A percentile compares a stretch with the other conserved stretches of the same genome.
These are phyloP conservation scores for Podaxis carcinomalis DNA, from an alignment of 768 basidiomycete genomes.

Conservation along the genomic window DNA sequence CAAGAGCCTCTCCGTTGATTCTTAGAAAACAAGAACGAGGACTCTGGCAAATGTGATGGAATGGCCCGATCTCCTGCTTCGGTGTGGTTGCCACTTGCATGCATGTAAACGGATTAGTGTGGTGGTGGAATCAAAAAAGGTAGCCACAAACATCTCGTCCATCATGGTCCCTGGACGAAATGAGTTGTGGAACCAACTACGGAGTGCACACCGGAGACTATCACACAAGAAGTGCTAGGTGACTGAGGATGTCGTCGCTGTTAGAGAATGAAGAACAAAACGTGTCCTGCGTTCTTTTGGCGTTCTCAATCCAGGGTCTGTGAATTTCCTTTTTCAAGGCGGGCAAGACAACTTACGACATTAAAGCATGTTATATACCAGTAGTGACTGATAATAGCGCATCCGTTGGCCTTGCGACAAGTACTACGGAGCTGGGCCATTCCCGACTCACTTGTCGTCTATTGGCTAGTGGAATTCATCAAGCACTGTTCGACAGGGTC, in stretches of 20 bases:
- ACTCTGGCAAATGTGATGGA: background rate
- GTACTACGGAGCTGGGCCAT: background rate
- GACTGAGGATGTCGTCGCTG: background rate
- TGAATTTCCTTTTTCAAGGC: background rate
- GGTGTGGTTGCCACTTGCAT: background rate
- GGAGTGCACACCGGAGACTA: background rate
- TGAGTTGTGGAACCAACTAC: background rate
- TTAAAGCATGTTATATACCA: background rate
- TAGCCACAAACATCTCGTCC: background rate
- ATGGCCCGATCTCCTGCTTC: background rate
- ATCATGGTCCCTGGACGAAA: background rate
- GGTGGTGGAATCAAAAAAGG: background rate
- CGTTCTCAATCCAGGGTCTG: background rate
- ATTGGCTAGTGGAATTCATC: background rate
- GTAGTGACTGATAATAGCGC: background rate
- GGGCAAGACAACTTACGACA: background rate
- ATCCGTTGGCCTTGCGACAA: background rate
- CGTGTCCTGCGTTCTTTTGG: background rate
- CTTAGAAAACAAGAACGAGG: background rate
- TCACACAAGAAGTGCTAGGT: conserved; percentile 1
- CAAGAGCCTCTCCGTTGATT: background rate
- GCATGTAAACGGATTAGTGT: background rate
- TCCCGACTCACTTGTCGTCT: background rate
- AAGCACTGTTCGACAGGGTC: background rate
- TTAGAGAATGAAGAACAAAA: background rate